A percentile compares a stretch with the other conserved stretches of the same genome.
These are phyloP conservation scores for Yarrowia galli DNA, from an alignment of 1,139 yeast species.

Conservation along the genomic window DNA sequence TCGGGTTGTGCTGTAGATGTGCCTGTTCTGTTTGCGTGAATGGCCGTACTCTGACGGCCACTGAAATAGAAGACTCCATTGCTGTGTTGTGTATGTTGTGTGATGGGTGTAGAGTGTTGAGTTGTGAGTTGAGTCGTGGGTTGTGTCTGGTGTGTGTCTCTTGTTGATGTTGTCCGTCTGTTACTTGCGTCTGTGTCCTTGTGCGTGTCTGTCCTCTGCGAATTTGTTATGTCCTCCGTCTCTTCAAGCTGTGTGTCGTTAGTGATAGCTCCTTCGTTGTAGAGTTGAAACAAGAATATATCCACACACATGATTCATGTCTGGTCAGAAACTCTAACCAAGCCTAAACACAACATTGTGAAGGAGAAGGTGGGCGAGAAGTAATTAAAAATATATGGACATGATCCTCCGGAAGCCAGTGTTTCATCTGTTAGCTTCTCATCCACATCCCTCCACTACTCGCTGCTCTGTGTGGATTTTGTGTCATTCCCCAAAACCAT, in stretches of 20 bases:
- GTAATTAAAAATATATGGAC: neutral
- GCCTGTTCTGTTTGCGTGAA: slow-evolving; percentile 67
- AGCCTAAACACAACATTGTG: neutral
- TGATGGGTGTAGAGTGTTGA: neutral
- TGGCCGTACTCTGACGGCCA: slow-evolving; percentile 71
- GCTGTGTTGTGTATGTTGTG: neutral
- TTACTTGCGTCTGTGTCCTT: neutral
- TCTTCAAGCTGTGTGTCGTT: slow-evolving; percentile 11
- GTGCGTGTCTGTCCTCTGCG: neutral
- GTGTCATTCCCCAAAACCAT: neutral
- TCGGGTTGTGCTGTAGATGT: slow-evolving; percentile 51
- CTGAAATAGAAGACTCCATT: slow-evolving; percentile 34
- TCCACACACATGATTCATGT: slow-evolving; percentile 18
- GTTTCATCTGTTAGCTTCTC: neutral
- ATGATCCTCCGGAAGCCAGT: neutral
- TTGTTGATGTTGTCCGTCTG: neutral
- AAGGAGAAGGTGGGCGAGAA: neutral
- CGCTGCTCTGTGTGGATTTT: neutral
- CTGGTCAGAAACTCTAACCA: neutral
- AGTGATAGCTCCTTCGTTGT: neutral
- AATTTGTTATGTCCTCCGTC: neutral
- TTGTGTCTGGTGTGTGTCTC: neutral
- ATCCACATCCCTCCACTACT: too few relatives aligned
- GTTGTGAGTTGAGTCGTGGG: neutral
- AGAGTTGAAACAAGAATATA: slow-evolving; percentile 21